Evolutionary conservation across 1,284 basidiomycete genomes (phyloP), one percentile per base, ranked within the genome.

Genomic region (Sanghuangporus sanghuang): DNA sequence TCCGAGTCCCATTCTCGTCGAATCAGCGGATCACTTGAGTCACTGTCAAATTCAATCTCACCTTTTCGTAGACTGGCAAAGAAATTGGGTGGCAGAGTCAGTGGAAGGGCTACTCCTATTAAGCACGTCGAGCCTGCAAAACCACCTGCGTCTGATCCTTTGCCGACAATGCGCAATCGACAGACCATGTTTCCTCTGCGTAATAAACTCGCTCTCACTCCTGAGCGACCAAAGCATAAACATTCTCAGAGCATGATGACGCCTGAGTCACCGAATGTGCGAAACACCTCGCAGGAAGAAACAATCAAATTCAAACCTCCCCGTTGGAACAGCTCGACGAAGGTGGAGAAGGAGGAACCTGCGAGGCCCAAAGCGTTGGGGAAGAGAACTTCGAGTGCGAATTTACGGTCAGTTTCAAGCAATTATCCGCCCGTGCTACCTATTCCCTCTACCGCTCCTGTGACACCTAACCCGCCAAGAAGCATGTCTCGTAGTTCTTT

Each of bases 321-420:
- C 36, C 72, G 76, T 23, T 93, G 91, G 91, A 93, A 93, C 70
- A 82, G 86, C 68, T 93, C 91, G 2, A 92, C 90, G 2, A 90
- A 80, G 70, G 79, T 92, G 14, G 78, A 84, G 55, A 65, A 73
- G 4, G 86, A 86, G 32, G 81, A 83, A 27, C 75, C 78, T 35
- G 68, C 73, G 14, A 71, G 70, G 38, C 83, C 82, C 4, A 86
- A 83, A 21, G 76, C 77, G 18, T 77, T 82, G 11, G 79, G 80
- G 27, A 71, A 70, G 56, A 69, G 73, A 42, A 68, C 70, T 0
- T 74, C 73, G 16, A 61, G 68, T 21, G 67, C 69, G 38, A 67
- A 68, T 54, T 66, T 64, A 56, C n/a, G 80, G 78, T 69, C 76
- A 81, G 61, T 75, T n/a, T 49, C 60, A n/a, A 48, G 57, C 16